Conservation (phyloP, 2,329 filamentous ascomycete genomes). For the Arthrinium phaeospermum region DNA sequence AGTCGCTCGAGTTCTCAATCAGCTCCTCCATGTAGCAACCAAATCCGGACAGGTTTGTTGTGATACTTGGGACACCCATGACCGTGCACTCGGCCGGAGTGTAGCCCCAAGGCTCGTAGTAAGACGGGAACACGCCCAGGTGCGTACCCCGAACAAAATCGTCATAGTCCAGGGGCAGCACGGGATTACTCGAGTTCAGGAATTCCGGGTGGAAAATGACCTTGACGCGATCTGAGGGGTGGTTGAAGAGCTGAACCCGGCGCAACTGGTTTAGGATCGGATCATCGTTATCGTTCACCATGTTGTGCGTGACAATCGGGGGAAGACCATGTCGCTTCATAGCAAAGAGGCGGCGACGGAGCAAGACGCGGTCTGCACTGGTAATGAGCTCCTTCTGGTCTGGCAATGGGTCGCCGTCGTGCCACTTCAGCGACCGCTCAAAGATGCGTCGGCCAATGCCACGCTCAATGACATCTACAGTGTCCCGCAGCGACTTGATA, state of each 20-base stretch:
- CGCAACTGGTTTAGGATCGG: constrained; percentile 96
- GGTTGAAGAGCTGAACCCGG: constrained; percentile 95
- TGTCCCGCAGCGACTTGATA: constrained; percentile 94
- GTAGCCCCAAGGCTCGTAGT: constrained; percentile 99
- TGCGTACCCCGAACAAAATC: constrained; percentile 98
- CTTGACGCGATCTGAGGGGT: constrained; percentile 93
- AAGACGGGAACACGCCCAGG: constrained; percentile 92
- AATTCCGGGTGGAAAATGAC: constrained; percentile 98
- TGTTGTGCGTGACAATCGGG: constrained; percentile 98
- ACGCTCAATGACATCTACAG: constrained; percentile 88
- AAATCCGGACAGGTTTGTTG: constrained; percentile 96
- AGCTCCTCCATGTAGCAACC: constrained; percentile 99
- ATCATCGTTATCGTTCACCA: constrained; percentile 92
- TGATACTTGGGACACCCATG: constrained; percentile 98
- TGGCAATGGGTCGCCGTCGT: constrained; percentile 89
- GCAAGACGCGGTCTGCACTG: constrained; percentile 87
- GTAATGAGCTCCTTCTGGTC: constrained; percentile 97
- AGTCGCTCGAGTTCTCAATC: constrained; percentile 97
- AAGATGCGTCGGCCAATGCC: constrained; percentile 94
- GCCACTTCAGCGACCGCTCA: constrained; percentile 93
- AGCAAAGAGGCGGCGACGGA: constrained; percentile 89
- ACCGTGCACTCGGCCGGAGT: constrained; percentile 98
- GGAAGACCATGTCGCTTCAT: constrained; percentile 93
- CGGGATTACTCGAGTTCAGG: constrained; percentile 92
- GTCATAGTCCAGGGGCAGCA: constrained; percentile 94